phyloP scores from a whole-genome alignment of 257 asterid genomes.

The Nicotiana noctiflora region DNA sequence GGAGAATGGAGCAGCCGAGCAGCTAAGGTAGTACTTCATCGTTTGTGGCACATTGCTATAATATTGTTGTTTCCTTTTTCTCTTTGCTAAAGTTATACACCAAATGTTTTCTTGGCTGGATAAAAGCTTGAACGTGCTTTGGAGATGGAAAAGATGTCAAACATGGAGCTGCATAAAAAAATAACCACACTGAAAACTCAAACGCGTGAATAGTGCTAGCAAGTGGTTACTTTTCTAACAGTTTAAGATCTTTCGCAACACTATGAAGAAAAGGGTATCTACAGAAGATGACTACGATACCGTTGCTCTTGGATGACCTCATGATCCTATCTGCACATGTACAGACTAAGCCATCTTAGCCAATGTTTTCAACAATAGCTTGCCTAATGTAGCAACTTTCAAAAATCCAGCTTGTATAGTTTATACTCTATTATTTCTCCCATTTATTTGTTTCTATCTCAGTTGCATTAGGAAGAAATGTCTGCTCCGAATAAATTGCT shows the following conservation, averaged over 20 bases:
- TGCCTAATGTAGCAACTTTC: background rate
- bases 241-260: background rate
- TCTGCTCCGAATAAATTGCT: background rate
- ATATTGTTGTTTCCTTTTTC: background rate
- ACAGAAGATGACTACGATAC: background rate
- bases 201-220: conserved; percentile 10
- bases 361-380: background rate
- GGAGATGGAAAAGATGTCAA: conserved; percentile 70
- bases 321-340: conserved; percentile 1
- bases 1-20: conserved; percentile 98
- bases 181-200: conserved; percentile 36
- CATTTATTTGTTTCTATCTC: background rate
- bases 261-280: background rate
- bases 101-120: conserved; percentile 21
- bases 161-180: conserved; percentile 81
- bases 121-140: conserved; percentile 88
- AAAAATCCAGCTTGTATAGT: background rate
- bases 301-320: background rate
- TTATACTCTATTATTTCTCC: background rate
- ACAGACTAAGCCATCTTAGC: background rate
- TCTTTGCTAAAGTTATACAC: background rate
- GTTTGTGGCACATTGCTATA: background rate
- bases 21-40: conserved; percentile 62
- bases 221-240: background rate
- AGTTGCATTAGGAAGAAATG: background rate